These are phyloP conservation scores for Ceratobasidium sp. DNA, from an alignment of 1,284 basidiomycete species.

Conservation along the genomic window DNA sequence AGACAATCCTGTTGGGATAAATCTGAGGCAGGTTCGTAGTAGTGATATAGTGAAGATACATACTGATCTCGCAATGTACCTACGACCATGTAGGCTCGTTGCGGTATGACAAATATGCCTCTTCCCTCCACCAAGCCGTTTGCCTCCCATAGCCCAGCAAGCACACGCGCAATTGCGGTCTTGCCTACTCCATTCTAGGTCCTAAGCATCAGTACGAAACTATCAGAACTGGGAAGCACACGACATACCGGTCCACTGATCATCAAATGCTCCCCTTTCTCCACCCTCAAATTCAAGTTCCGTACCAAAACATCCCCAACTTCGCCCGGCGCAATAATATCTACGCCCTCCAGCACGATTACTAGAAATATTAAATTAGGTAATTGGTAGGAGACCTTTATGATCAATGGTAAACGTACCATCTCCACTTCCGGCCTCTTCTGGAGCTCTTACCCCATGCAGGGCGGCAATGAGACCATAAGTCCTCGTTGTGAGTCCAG, in stretches of 20 bases:
- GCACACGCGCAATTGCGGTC: constrained; percentile 89
- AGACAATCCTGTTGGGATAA: constrained; percentile 64
- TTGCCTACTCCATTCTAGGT: constrained; percentile 86
- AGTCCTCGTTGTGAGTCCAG: constrained; percentile 89
- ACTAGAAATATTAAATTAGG: neutral
- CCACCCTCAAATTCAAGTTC: constrained; percentile 76
- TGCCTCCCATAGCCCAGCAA: constrained; percentile 88
- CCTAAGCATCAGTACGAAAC: neutral
- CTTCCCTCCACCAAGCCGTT: constrained; percentile 60
- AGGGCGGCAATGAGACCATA: constrained; percentile 89
- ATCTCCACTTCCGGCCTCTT: constrained; percentile 46
- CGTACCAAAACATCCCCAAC: constrained; percentile 68
- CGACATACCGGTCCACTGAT: constrained; percentile 81
- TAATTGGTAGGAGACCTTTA: constrained; percentile 13
- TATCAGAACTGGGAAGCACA: neutral
- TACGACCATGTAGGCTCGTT: constrained; percentile 89
- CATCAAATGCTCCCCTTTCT: constrained; percentile 88
- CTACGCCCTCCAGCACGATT: constrained; percentile 74
- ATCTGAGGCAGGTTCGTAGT: neutral
- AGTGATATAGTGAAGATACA: constrained; percentile 50
- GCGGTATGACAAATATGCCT: constrained; percentile 89
- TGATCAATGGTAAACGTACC: neutral
- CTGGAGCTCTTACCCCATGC: constrained; percentile 60
- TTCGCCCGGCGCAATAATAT: constrained; percentile 74
- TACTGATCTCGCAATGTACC: constrained; percentile 89